Conservation (phyloP, 257 asterid genomes). For the Capsicum rhomboideum region DNA sequence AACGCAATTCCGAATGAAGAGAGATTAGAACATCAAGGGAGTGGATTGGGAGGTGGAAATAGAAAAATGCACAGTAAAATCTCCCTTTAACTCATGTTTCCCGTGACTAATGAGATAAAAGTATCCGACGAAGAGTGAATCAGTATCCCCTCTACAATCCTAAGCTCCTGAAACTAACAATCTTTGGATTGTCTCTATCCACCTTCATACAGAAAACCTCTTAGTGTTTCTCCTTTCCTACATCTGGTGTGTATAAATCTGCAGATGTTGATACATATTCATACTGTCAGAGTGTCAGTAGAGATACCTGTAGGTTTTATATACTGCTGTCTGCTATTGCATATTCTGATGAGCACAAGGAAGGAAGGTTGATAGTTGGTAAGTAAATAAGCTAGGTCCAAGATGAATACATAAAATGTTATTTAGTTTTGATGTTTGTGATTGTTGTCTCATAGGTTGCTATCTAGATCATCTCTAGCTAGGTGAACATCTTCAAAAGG, state of each 20-base stretch:
- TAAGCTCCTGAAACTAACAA: background rate
- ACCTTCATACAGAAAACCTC: background rate
- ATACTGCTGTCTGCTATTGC: background rate
- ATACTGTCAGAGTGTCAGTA: background rate
- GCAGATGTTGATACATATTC: background rate
- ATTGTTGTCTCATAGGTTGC: background rate
- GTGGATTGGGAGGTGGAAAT: background rate
- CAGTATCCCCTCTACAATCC: background rate
- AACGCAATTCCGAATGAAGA: too few species aligned
- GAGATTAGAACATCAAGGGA: too few species aligned
- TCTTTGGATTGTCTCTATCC: background rate
- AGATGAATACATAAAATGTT: background rate
- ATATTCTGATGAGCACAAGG: background rate
- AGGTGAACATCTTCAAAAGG: background rate
- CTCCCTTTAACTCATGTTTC: background rate
- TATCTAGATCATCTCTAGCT: background rate
- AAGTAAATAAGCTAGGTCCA: background rate
- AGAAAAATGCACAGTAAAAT: background rate
- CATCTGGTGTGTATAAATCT: background rate
- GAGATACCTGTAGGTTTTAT: background rate
- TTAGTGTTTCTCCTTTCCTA: background rate
- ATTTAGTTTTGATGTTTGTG: background rate
- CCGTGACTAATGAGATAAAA: background rate
- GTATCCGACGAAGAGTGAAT: background rate
- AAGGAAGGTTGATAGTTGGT: background rate